A percentile compares a stretch with the other conserved stretches of the same genome.
Conservation (phyloP, 371 early-diverging fungal genomes). For the Gilbertella persicaria region DNA sequence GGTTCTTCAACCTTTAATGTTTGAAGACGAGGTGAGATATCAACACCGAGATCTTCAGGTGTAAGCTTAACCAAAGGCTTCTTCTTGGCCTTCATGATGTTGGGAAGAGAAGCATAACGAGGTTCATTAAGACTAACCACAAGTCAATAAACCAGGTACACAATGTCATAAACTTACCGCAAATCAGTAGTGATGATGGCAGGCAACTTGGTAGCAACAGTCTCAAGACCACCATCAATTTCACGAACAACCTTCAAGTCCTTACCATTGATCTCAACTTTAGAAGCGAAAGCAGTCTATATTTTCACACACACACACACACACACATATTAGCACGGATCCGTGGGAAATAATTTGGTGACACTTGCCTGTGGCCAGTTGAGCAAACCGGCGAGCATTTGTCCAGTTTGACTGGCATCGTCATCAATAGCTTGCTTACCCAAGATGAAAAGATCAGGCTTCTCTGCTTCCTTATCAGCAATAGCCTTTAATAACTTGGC, state of each 20-base stretch:
- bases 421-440: constrained; percentile 99
- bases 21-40: constrained; percentile 81
- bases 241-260: constrained; percentile 88
- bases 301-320: neutral
- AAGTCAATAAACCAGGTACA: neutral
- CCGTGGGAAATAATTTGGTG: constrained; percentile 18
- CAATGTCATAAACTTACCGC: constrained; percentile 56
- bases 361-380: constrained; percentile 87
- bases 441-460: constrained; percentile 90
- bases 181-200: constrained; percentile 97
- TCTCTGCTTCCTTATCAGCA: constrained; percentile 80
- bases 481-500: constrained; percentile 92
- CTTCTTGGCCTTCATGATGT: constrained; percentile 99
- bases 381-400: constrained; percentile 97
- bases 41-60: constrained; percentile 83
- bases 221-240: constrained; percentile 97
- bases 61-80: constrained; percentile 88
- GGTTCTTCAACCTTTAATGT: constrained; percentile 93
- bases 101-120: constrained; percentile 92
- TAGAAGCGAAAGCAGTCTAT: constrained; percentile 95
- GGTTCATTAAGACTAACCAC: constrained; percentile 87
- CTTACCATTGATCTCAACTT: constrained; percentile 80
- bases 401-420: constrained; percentile 96
- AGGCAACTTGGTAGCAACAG: constrained; percentile 82
- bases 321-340: neutral